Evolutionary conservation across 495 filamentous ascomycete genomes (phyloP), one percentile per base, ranked within the genome.

Genomic region (Penicillium paradoxum): DNA sequence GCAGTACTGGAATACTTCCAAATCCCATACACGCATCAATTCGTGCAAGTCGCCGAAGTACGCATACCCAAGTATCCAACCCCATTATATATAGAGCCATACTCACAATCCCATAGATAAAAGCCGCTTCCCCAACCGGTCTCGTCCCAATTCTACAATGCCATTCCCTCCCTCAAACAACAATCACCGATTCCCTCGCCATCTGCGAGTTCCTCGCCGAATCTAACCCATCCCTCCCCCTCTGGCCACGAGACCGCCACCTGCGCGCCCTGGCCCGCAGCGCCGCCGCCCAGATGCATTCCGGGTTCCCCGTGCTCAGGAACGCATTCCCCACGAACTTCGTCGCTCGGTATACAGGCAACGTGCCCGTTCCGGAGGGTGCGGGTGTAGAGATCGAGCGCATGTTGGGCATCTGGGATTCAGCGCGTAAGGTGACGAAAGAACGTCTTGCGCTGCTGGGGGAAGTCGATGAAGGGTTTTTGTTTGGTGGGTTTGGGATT

Each of bases 151-250:
- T 68, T 39, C 57, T 74, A 1, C 38, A 63, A 53, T 63, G 59
- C 45, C 57, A 58, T 46, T 62, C 63, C 8, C 42, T 64, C 17
- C 53, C 38, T 1, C 30, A 46, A 45, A 62, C 71, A 30, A 49
- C 67, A 9, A 65, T 82, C 34, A 67, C 62, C 44, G 79, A 82
- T 48, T 80, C 79, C 15, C 69, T 82, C 17, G 67, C 80, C 49
- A 83, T 82, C 51, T 65, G 68, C 64, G 78, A 81, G 48, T 77
- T 74, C 55, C 69, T 83, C 10, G 74, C 78, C 17, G 79, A 81
- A 42, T 58, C 58, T 1, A 51, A 75, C 55, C 76, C 76, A 0
- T 56, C 71, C 8, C 63, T 71, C 10, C 33, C 45, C 29, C 65
- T 79, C 3, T 82, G 77, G 70, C 81, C 81, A 0, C 30, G 57